phyloP scores from a whole-genome alignment of 1,284 basidiomycete species.

The Lentinula novae-zelandiae region DNA sequence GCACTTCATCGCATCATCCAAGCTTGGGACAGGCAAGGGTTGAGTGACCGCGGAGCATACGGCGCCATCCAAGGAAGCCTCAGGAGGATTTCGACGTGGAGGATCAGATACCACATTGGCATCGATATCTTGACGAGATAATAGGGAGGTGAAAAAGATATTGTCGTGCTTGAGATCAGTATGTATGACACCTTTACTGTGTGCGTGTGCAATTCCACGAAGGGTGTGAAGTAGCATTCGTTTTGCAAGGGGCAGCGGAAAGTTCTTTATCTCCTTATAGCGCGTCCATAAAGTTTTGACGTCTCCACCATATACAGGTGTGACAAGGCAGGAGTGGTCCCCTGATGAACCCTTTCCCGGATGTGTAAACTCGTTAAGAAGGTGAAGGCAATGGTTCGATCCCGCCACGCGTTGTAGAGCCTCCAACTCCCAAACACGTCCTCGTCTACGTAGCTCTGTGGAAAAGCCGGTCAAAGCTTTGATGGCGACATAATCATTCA shows the following conservation, averaged over 20 bases:
- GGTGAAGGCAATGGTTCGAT: conserved; percentile 18
- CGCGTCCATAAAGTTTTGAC: conserved; percentile 15
- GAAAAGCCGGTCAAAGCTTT: conserved; percentile 25
- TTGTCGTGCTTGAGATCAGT: conserved; percentile 28
- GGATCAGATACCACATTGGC: conserved; percentile 17
- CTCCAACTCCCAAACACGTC: conserved; percentile 21
- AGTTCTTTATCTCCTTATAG: too few relatives aligned
- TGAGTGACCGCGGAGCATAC: not conserved
- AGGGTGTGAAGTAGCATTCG: conserved; percentile 25
- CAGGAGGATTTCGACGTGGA: conserved; percentile 20
- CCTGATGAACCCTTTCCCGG: conserved; percentile 21
- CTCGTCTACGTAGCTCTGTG: conserved; percentile 19
- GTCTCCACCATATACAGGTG: conserved; percentile 23
- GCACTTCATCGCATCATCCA: conserved; percentile 16
- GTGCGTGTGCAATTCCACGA: conserved; percentile 20
- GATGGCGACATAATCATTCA: conserved; percentile 25
- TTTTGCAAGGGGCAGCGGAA: conserved; percentile 23
- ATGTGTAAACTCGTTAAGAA: conserved; percentile 21
- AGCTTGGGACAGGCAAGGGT: conserved; percentile 7
- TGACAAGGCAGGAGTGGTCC: conserved; percentile 25
- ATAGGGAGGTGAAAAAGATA: conserved; percentile 18
- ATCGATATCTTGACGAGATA: conserved; percentile 5
- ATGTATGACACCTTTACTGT: conserved; percentile 20
- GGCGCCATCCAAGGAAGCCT: conserved; percentile 26
- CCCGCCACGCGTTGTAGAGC: conserved; percentile 18